Evolutionary conservation across 257 asterid genomes (phyloP).

Genomic region (Jasminum sambac): DNA sequence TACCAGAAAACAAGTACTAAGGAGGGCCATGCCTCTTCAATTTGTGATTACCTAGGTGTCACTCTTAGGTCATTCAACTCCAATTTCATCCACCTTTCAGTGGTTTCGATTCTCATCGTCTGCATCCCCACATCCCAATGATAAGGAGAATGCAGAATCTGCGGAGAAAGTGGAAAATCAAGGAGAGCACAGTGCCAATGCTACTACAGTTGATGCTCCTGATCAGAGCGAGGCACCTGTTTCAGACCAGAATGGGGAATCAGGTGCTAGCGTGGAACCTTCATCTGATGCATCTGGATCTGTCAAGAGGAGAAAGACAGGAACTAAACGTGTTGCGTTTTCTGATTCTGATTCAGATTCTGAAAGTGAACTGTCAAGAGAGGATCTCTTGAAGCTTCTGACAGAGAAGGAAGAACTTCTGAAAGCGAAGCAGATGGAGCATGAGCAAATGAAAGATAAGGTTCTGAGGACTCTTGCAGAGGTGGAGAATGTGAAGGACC

Average conservation of each 20-base stretch:
- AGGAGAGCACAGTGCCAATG: constrained; percentile 29
- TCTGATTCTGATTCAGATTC: constrained; percentile 52
- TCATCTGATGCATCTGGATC: constrained; percentile 21
- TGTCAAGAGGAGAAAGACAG: constrained; percentile 32
- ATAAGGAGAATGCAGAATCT: constrained; percentile 46
- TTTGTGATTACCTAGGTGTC: constrained; percentile 38
- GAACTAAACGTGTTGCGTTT: constrained; percentile 45
- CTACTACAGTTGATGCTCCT: constrained; percentile 33
- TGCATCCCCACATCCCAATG: constrained; percentile 50
- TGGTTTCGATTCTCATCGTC: constrained; percentile 59
- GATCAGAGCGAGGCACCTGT: constrained; percentile 40
- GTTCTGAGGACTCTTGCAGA: constrained; percentile 71
- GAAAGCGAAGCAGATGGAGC: background rate
- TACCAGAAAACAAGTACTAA: constrained; percentile 4
- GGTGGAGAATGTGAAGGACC: constrained; percentile 77
- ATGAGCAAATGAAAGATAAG: constrained; percentile 31
- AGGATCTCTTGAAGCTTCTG: constrained; percentile 64
- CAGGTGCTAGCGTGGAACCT: constrained; percentile 51
- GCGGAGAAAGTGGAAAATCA: constrained; percentile 31
- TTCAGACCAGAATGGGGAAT: constrained; percentile 44
- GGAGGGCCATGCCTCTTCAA: constrained; percentile 9
- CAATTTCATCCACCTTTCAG: constrained; percentile 37
- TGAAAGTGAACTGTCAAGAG: constrained; percentile 65
- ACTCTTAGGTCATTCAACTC: constrained; percentile 35
- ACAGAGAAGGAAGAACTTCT: background rate